Conservation (phyloP, 2,329 filamentous ascomycete genomes). For the Sarocladiaceae sp. region DNA sequence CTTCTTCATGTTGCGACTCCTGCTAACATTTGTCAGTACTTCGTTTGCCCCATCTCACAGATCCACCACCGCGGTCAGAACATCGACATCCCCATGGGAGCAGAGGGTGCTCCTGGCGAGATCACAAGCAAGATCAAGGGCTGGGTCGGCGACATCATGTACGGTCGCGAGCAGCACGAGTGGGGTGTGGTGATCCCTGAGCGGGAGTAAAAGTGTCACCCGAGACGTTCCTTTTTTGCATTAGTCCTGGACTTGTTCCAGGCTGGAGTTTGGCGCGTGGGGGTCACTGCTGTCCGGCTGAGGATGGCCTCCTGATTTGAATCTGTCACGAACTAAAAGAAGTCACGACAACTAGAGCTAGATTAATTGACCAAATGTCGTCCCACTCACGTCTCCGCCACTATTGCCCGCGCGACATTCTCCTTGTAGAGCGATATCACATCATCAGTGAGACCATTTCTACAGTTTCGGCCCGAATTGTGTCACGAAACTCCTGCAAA, state of each 20-base stretch:
- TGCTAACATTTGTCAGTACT: constrained; percentile 49
- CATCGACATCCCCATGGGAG: constrained; percentile 57
- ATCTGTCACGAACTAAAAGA: neutral
- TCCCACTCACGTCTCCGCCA: neutral
- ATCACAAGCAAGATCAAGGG: constrained; percentile 61
- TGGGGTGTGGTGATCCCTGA: constrained; percentile 68
- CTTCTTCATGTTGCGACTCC: neutral
- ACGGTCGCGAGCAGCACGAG: constrained; percentile 61
- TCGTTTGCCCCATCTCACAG: constrained; percentile 63
- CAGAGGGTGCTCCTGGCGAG: constrained; percentile 42
- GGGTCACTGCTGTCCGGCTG: neutral
- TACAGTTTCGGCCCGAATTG: constrained; percentile 20
- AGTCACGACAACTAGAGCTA: neutral
- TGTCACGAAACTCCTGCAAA: constrained; percentile 22
- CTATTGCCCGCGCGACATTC: too few species aligned
- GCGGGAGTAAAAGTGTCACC: constrained; percentile 33
- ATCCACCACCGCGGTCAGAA: constrained; percentile 65
- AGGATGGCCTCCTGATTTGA: neutral
- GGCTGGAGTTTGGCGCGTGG: constrained; percentile 9
- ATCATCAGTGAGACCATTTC: constrained; percentile 20
- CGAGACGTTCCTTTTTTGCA: neutral
- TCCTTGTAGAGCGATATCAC: too few species aligned
- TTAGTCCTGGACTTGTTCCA: neutral
- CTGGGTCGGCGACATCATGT: constrained; percentile 71
- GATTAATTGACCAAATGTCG: neutral